Evolutionary conservation across 164 flowering plant species (phyloP).

Genomic region (Amborella trichopoda): DNA sequence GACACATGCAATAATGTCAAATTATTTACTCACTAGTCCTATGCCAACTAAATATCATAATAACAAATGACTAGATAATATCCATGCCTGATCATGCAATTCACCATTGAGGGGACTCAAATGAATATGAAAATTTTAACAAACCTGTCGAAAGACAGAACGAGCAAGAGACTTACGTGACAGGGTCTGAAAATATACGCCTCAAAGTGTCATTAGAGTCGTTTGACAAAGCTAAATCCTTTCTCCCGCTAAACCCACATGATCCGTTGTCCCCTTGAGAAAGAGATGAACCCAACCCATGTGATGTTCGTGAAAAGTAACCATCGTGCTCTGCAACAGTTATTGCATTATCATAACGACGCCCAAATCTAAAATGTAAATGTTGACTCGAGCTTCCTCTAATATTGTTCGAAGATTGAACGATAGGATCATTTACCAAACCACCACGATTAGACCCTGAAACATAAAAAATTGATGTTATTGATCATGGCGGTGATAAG

Average conservation of each 20-base stretch:
- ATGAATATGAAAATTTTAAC: background rate
- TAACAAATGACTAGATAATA: too few relatives aligned
- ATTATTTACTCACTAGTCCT: too few relatives aligned
- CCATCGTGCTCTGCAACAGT: constrained; percentile 37
- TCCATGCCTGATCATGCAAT: too few relatives aligned
- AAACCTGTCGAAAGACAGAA: background rate
- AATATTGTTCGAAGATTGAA: constrained; percentile 15
- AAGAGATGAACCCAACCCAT: constrained; percentile 24
- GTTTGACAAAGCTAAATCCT: constrained; percentile 28
- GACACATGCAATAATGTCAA: too few relatives aligned
- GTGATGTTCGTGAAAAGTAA: constrained; percentile 47
- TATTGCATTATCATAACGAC: constrained; percentile 28
- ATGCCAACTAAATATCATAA: too few relatives aligned
- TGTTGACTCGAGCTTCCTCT: constrained; percentile 23
- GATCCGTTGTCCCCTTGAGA: constrained; percentile 50
- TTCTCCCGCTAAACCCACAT: constrained; percentile 61
- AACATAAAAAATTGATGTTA: too few relatives aligned
- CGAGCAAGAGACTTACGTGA: constrained; percentile 45
- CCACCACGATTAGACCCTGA: too few relatives aligned
- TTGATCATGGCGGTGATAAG: too few relatives aligned
- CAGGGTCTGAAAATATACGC: constrained; percentile 68
- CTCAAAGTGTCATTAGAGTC: constrained; percentile 65
- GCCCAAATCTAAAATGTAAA: constrained; percentile 21
- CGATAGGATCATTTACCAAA: constrained; percentile 28
- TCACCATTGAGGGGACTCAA: background rate